Base-by-base conservation (phyloP, 768 basidiomycete species). In the Podaxis carcinomalis region DNA sequence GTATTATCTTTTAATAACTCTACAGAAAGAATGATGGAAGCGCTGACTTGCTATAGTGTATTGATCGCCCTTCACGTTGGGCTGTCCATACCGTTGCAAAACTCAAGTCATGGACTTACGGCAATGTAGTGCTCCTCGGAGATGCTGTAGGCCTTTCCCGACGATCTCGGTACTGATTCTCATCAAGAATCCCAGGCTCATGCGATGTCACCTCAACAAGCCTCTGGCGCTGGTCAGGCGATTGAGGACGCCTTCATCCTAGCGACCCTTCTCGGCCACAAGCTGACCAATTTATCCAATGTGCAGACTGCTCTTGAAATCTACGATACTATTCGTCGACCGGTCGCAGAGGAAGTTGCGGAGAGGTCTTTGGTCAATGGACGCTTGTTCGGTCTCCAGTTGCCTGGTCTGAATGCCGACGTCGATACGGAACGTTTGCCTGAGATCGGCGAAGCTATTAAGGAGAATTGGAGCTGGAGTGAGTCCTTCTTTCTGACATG, bases 161-260 rank as follows among this genome's bases (percentile, higher is more conserved):
- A 10, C 16, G n/a, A n/a, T 10, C 6, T 36, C 19, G 6, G 19
- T 4, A 56, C 9, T 50, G 9, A 56, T 5, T 1, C 9, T 39
- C 10, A 9, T 42, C n/a, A 46, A 70, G 14, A 61, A 25, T 4
- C 7, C 2, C 16, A 72, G 80, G 80, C 80, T 0, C 80, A 83
- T 66, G 79, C 76, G 0, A 80, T 80, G 74, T 69, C 75, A 3
- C 80, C 80, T 0, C 74, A 80, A 63, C 73, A 78, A 66, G 81
- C 78, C 1, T 75, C 79, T 0, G 81, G 82, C 2, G 83, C 80
- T 2, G 78, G 80, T 3, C 80, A 80, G 56, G 80, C 81, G 0
- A 75, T 82, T n/a, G 83, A 83, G 70, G 83, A 84, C 53, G 83
- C 80, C 1, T 81, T 77, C 65, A 60, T 84, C 2, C 75, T 84